A percentile compares a stretch with the other conserved stretches of the same genome.
Evolutionary conservation across 192 early-diverging fungal genomes (phyloP).

Genomic region (Kickxella alabastrina): DNA sequence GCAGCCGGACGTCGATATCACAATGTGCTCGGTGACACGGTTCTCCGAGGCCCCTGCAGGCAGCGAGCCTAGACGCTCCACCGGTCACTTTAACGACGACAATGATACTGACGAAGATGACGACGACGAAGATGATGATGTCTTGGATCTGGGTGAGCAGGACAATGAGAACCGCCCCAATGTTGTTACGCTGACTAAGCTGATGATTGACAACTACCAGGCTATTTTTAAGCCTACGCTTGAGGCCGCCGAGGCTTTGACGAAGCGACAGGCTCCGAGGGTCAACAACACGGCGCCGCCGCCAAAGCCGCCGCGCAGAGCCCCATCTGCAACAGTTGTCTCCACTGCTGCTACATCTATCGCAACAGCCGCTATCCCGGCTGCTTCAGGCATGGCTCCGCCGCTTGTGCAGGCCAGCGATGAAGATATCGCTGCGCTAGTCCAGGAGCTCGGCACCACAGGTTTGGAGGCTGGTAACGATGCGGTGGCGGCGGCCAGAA

Average conservation of each 20-base stretch:
- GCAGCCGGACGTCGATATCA: constrained; percentile 48
- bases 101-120: constrained; percentile 3
- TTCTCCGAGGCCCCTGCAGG: constrained; percentile 16
- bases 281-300: constrained; percentile 4
- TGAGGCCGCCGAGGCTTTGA: constrained; percentile 41
- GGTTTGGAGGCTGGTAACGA: constrained; percentile 1
- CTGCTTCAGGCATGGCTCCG: neutral
- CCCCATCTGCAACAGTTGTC: neutral
- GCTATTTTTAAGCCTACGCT: constrained; percentile 44
- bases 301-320: constrained; percentile 36
- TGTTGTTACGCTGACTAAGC: constrained; percentile 36
- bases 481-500: neutral
- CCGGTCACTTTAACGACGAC: neutral
- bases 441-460: constrained; percentile 28
- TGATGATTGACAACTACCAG: constrained; percentile 53
- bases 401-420: constrained; percentile 31
- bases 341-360: neutral
- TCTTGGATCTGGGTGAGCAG: constrained; percentile 14
- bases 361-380: neutral
- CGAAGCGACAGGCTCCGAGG: constrained; percentile 20
- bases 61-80: neutral
- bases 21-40: constrained; percentile 50
- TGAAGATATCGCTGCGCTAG: constrained; percentile 45
- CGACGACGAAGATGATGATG: constrained; percentile 30
- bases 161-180: constrained; percentile 42